Conservation (phyloP, 2,329 filamentous ascomycete genomes). For the Aspergillus flavus region DNA sequence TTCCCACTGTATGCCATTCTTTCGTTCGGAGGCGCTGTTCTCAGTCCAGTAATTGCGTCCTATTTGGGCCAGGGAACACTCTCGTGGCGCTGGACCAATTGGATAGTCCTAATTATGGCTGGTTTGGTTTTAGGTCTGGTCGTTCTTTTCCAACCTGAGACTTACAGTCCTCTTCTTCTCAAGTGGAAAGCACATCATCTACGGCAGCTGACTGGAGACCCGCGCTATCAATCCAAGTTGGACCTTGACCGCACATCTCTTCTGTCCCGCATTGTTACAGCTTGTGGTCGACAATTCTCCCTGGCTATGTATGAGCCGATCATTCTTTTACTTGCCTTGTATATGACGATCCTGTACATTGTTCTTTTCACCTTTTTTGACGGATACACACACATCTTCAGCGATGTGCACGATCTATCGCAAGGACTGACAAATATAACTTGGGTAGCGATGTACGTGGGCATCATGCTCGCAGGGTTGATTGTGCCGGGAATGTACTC, state of each 20-base stretch:
- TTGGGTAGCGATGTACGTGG: slow-evolving; percentile 51
- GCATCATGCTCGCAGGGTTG: slow-evolving; percentile 38
- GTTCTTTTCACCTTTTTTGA: slow-evolving; percentile 41
- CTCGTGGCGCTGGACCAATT: slow-evolving; percentile 48
- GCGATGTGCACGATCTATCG: slow-evolving; percentile 50
- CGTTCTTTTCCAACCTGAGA: slow-evolving; percentile 53
- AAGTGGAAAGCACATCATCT: slow-evolving; percentile 48
- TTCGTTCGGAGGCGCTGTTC: slow-evolving; percentile 38
- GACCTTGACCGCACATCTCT: slow-evolving; percentile 46
- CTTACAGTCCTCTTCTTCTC: slow-evolving; percentile 48
- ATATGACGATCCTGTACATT: slow-evolving; percentile 33
- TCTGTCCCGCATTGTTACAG: slow-evolving; percentile 41
- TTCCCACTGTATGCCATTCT: slow-evolving; percentile 55
- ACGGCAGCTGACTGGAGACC: slow-evolving; percentile 44
- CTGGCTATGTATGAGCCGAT: slow-evolving; percentile 48
- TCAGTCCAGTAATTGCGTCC: slow-evolving; percentile 24
- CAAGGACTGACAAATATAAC: slow-evolving; percentile 49
- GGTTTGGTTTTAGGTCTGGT: slow-evolving; percentile 36
- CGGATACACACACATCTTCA: slow-evolving; percentile 55
- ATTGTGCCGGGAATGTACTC: slow-evolving; percentile 51
- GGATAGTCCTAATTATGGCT: slow-evolving; percentile 47
- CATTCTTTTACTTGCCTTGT: slow-evolving; percentile 30
- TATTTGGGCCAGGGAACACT: slow-evolving; percentile 19
- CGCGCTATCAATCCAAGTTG: slow-evolving; percentile 45
- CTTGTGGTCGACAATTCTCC: slow-evolving; percentile 44